These are phyloP conservation scores for Backusella psychrophila DNA, from an alignment of 192 early-diverging fungal genomes.

Conservation along the genomic window DNA sequence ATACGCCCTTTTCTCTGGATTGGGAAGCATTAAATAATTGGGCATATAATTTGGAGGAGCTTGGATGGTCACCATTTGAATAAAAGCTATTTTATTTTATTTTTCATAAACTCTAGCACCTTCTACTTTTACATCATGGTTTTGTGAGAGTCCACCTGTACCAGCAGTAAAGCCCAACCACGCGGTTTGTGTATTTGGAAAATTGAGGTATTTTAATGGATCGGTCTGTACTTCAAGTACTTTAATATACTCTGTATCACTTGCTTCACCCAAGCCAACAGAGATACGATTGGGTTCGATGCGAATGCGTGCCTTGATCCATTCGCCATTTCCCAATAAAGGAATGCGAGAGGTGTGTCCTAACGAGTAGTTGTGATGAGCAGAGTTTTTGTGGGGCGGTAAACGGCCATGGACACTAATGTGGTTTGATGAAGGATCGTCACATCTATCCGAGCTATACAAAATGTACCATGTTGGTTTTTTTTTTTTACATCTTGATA, in stretches of 20 bases:
- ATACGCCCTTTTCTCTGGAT: neutral
- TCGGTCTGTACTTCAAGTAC: neutral
- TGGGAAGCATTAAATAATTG: neutral
- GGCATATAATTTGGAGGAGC: neutral
- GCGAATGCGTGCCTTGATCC: conserved; percentile 18
- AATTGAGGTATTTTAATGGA: neutral
- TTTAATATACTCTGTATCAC: neutral
- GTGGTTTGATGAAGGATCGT: conserved; percentile 38
- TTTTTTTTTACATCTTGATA: too few relatives aligned
- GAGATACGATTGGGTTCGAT: neutral
- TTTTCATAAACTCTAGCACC: neutral
- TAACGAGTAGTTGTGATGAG: conserved; percentile 32
- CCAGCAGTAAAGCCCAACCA: conserved; percentile 39
- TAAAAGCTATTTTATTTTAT: neutral
- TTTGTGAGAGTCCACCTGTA: conserved; percentile 37
- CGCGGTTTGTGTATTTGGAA: neutral
- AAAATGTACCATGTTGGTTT: neutral
- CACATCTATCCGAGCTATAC: conserved; percentile 26
- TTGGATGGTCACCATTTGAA: conserved; percentile 1
- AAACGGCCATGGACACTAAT: conserved; percentile 35
- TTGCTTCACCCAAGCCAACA: neutral
- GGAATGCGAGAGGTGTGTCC: conserved; percentile 31
- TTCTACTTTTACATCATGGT: conserved; percentile 19
- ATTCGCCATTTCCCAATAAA: conserved; percentile 21
- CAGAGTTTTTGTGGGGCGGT: conserved; percentile 16